Conservation (phyloP, 805 yeast species). For the Myxozyma neglecta region DNA sequence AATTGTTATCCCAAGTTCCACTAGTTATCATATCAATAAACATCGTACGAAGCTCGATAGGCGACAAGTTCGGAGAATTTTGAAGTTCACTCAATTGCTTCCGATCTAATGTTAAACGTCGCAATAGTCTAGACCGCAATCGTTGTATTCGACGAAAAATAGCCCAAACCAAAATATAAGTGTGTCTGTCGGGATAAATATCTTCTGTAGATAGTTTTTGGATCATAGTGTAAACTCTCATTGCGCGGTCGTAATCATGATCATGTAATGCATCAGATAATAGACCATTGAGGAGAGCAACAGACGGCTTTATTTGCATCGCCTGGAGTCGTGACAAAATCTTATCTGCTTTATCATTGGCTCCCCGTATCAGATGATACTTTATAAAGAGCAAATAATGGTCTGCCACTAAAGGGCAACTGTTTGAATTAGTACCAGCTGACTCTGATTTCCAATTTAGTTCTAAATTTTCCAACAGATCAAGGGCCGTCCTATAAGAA, state of each 20-base stretch:
- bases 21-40: slow-evolving; percentile 7
- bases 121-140: not conserved
- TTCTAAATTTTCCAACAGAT: slow-evolving; percentile 12
- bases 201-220: not conserved
- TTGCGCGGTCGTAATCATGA: not conserved
- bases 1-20: slow-evolving; percentile 7
- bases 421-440: not conserved
- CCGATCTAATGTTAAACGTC: not conserved
- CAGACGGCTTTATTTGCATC: slow-evolving; percentile 10
- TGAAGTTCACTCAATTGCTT: not conserved
- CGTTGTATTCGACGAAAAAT: slow-evolving; percentile 10
- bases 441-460: not conserved
- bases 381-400: slow-evolving; percentile 25
- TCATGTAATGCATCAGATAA: slow-evolving; percentile 14
- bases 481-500: slow-evolving; percentile 3
- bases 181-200: slow-evolving; percentile 13
- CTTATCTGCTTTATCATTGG: not conserved
- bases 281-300: slow-evolving; percentile 12
- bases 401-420: slow-evolving; percentile 16
- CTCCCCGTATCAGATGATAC: slow-evolving; percentile 19
- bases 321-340: slow-evolving; percentile 17
- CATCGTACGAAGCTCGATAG: slow-evolving; percentile 2
- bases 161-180: slow-evolving; percentile 21
- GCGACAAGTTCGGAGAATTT: not conserved
- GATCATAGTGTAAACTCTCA: slow-evolving; percentile 2